Percentiles rank a stretch among this genome's conserved stretches.
phyloP scores from a whole-genome alignment of 192 early-diverging fungal genomes.

The Backusella parvicylindrica region DNA sequence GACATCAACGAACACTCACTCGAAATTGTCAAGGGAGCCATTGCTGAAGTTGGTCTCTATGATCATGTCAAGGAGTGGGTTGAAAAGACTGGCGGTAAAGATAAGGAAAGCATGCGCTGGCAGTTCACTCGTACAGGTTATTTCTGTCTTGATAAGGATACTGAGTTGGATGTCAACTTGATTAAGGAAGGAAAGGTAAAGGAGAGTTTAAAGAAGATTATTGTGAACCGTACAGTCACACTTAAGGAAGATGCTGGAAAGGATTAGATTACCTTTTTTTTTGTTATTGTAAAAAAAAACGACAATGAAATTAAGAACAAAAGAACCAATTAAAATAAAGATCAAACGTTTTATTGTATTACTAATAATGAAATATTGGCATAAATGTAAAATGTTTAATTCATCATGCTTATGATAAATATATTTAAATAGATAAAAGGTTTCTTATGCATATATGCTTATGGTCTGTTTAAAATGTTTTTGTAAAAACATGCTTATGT shows the following conservation, averaged over 20 bases:
- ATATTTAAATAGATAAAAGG: background rate
- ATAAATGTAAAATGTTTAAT: background rate
- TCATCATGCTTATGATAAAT: no score
- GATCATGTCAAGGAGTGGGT: slow-evolving; percentile 56
- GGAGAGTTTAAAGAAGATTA: slow-evolving; percentile 35
- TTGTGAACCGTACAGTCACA: slow-evolving; percentile 67
- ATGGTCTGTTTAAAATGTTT: background rate
- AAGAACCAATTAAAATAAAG: background rate
- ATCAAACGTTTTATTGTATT: background rate
- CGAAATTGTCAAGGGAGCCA: slow-evolving; percentile 58
- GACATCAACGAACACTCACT: slow-evolving; percentile 87
- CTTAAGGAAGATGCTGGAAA: slow-evolving; percentile 72
- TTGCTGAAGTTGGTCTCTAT: slow-evolving; percentile 83
- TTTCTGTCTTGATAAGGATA: slow-evolving; percentile 95
- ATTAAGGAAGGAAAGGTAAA: slow-evolving; percentile 57
- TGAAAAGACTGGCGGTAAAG: slow-evolving; percentile 53
- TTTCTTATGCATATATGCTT: background rate
- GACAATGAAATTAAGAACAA: background rate
- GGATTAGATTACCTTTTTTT: slow-evolving; percentile 10
- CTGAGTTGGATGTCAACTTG: slow-evolving; percentile 59
- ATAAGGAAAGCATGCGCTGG: slow-evolving; percentile 83
- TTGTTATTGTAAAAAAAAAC: slow-evolving; percentile 3
- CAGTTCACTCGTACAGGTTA: slow-evolving; percentile 97
- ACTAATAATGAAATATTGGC: background rate
- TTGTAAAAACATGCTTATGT: background rate